Evolutionary conservation across 495 filamentous ascomycete genomes (phyloP).

Genomic region (Pseudoneurospora amorphoporcata): DNA sequence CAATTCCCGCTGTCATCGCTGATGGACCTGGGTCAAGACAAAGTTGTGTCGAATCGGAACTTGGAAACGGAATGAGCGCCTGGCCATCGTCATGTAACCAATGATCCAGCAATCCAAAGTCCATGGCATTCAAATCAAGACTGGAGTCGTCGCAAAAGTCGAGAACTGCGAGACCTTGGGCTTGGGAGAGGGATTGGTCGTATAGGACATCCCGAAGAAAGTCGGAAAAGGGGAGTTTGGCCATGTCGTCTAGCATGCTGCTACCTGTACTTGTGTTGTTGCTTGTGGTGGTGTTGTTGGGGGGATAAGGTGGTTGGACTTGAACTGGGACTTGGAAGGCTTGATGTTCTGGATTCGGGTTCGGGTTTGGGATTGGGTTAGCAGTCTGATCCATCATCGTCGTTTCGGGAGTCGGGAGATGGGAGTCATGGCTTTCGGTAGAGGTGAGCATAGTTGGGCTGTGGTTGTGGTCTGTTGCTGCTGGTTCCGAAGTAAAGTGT

Average conservation of each 20-base stretch:
- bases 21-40: no score
- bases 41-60: neutral
- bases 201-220: slow-evolving; percentile 29
- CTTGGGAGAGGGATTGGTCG: slow-evolving; percentile 21
- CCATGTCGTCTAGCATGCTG: slow-evolving; percentile 8
- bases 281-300: slow-evolving; percentile 2
- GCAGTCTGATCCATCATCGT: slow-evolving; percentile 14
- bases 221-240: slow-evolving; percentile 21
- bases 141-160: slow-evolving; percentile 43
- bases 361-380: neutral
- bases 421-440: slow-evolving; percentile 14
- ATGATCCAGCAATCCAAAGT: slow-evolving; percentile 47
- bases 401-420: slow-evolving; percentile 20
- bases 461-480: neutral
- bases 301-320: slow-evolving; percentile 11
- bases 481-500: neutral
- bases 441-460: slow-evolving; percentile 4
- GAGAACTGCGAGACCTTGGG: slow-evolving; percentile 27
- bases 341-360: neutral
- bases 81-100: slow-evolving; percentile 18
- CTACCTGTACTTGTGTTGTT: neutral
- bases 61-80: neutral
- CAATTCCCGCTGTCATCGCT: no score
- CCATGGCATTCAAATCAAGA: slow-evolving; percentile 50
- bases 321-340: neutral